Evolutionary conservation across 2,329 filamentous ascomycete species (phyloP).

Genomic region (Ceratocystis papillata): DNA sequence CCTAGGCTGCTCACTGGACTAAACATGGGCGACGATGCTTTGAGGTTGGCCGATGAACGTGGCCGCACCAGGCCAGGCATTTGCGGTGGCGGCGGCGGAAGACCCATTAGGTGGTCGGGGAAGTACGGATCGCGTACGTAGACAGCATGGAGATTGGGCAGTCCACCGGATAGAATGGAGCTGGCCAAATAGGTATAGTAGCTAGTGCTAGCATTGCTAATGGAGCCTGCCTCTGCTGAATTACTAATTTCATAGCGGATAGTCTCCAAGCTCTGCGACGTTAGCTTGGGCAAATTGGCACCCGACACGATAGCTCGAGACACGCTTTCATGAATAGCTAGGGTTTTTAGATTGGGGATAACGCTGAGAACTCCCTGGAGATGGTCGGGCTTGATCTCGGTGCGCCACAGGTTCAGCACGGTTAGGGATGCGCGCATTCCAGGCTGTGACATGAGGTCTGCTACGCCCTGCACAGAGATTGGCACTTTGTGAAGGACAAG

Average conservation of each 20-base stretch:
- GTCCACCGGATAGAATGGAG: constrained; percentile 64
- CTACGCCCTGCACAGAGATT: constrained; percentile 61
- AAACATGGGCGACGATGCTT: constrained; percentile 23
- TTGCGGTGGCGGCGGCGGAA: constrained; percentile 60
- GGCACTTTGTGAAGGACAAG: constrained; percentile 62
- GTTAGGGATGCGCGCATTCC: constrained; percentile 51
- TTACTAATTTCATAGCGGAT: constrained; percentile 76
- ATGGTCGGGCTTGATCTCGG: constrained; percentile 53
- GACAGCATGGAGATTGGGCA: constrained; percentile 63
- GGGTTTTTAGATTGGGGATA: constrained; percentile 47
- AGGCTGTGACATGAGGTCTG: constrained; percentile 52
- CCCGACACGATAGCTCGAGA: constrained; percentile 41
- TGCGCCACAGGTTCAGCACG: constrained; percentile 59
- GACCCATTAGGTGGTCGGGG: constrained; percentile 61
- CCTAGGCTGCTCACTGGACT: constrained; percentile 25
- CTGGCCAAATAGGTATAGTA: constrained; percentile 80
- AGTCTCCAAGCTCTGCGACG: constrained; percentile 56
- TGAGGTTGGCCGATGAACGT: constrained; percentile 30
- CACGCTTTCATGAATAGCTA: constrained; percentile 45
- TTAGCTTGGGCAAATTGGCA: constrained; percentile 46
- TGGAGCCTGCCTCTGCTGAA: constrained; percentile 46
- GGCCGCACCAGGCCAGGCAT: constrained; percentile 33
- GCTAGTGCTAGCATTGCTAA: constrained; percentile 42
- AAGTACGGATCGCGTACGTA: constrained; percentile 82
- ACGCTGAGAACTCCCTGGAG: constrained; percentile 51